phyloP scores from a whole-genome alignment of 1,284 basidiomycete genomes.

The Trametes sp. region DNA sequence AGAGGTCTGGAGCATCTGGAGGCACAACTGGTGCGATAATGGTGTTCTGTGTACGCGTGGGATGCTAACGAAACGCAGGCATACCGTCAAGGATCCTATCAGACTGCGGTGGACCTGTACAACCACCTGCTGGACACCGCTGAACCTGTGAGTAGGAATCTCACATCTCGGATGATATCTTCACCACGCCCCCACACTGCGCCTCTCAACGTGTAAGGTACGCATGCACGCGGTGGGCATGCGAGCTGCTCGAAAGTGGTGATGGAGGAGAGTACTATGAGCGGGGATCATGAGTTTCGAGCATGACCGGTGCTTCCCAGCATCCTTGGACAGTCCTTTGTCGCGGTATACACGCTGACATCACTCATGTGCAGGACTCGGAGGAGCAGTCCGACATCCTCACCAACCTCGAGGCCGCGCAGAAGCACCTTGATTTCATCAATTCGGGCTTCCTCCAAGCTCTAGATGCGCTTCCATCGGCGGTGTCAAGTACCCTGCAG shows the following conservation, averaged over 20 bases:
- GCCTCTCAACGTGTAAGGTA: neutral
- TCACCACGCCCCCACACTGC: neutral
- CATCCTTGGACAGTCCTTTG: neutral
- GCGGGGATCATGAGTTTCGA: conserved; percentile 3
- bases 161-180: neutral
- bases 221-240: neutral
- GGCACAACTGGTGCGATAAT: conserved; percentile 77
- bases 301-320: neutral
- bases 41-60: neutral
- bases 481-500: conserved; percentile 63
- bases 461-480: conserved; percentile 62
- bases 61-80: conserved; percentile 19
- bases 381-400: conserved; percentile 88
- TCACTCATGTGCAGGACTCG: conserved; percentile 59
- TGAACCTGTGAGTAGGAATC: conserved; percentile 61
- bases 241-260: neutral
- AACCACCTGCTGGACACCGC: conserved; percentile 79
- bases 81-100: conserved; percentile 81
- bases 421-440: conserved; percentile 84
- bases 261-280: neutral
- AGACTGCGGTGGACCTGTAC: conserved; percentile 77
- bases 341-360: conserved; percentile 3
- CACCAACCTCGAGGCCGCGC: conserved; percentile 81
- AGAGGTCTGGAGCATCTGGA: conserved; percentile 81
- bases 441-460: conserved; percentile 70